A percentile compares a stretch with the other conserved stretches of the same genome.
phyloP scores from a whole-genome alignment of 352 stramenopile genomes.

The Phytophthora litchii region DNA sequence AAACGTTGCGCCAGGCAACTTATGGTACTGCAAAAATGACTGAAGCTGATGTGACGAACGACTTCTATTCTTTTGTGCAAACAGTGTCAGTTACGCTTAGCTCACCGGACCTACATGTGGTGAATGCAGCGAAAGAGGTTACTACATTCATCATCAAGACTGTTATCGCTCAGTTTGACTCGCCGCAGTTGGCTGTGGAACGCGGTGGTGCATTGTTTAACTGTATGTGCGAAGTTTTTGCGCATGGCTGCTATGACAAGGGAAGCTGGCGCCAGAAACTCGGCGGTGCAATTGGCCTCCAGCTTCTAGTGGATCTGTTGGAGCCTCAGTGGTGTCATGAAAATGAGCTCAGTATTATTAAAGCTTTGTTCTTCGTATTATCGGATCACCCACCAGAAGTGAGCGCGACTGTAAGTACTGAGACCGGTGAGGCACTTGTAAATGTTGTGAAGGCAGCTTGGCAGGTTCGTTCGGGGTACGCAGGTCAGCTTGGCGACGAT shows the following conservation, averaged over 20 bases:
- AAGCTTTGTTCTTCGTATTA: constrained; percentile 88
- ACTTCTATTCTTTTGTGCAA: constrained; percentile 74
- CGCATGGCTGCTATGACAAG: constrained; percentile 89
- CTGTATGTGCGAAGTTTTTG: constrained; percentile 79
- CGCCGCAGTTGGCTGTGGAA: constrained; percentile 46
- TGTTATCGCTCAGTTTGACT: constrained; percentile 44
- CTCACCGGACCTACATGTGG: constrained; percentile 60
- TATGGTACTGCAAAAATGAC: constrained; percentile 72
- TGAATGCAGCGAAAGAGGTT: constrained; percentile 59
- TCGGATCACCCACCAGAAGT: constrained; percentile 88
- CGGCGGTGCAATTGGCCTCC: constrained; percentile 72
- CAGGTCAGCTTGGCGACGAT: constrained; percentile 35
- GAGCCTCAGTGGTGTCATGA: constrained; percentile 83
- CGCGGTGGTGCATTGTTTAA: constrained; percentile 76
- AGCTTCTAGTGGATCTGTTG: constrained; percentile 68
- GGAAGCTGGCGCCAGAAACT: constrained; percentile 85
- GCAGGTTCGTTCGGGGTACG: constrained; percentile 45
- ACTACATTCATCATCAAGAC: constrained; percentile 62
- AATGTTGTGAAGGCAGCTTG: constrained; percentile 65
- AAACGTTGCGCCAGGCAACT: constrained; percentile 73
- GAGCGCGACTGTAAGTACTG: constrained; percentile 72
- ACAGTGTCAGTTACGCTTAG: constrained; percentile 69
- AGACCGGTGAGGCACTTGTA: constrained; percentile 71
- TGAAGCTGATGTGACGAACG: constrained; percentile 53
- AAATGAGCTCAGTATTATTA: constrained; percentile 86